Conservation (phyloP, 2,329 filamentous ascomycete genomes). For the Hyphodiscus sp. region DNA sequence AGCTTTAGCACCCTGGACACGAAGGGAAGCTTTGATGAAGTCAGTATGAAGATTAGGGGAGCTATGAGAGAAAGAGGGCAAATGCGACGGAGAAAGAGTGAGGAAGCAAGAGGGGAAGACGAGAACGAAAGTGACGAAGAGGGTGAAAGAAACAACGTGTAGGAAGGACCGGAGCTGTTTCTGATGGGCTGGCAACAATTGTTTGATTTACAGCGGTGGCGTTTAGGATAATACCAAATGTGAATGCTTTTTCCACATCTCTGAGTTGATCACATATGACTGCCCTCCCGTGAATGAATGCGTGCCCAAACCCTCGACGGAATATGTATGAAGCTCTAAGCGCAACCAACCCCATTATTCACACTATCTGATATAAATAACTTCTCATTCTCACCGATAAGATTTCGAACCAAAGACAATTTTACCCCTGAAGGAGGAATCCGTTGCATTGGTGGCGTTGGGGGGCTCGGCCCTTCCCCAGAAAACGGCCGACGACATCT, state of each 20-base stretch:
- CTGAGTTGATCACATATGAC: not conserved
- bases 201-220: slow-evolving; percentile 1
- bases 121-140: slow-evolving; percentile 30
- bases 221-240: not conserved
- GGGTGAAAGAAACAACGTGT: slow-evolving; percentile 22
- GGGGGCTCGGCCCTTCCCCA: not conserved
- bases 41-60: slow-evolving; percentile 74
- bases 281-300: too few species aligned
- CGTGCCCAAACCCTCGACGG: too few species aligned
- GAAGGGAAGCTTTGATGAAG: slow-evolving; percentile 70
- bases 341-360: too few species aligned
- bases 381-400: too few species aligned
- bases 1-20: slow-evolving; percentile 63
- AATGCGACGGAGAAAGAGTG: slow-evolving; percentile 40
- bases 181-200: not conserved
- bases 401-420: too few species aligned
- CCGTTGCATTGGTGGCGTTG: too few species aligned
- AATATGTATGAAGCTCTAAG: too few species aligned
- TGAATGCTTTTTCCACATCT: not conserved
- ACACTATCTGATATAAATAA: too few species aligned
- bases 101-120: slow-evolving; percentile 35
- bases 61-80: slow-evolving; percentile 76
- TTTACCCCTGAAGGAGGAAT: too few species aligned
- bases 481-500: not conserved
- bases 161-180: not conserved